Base-by-base conservation (phyloP, 179 eudicot genomes). In the Spergularia azorica region DNA sequence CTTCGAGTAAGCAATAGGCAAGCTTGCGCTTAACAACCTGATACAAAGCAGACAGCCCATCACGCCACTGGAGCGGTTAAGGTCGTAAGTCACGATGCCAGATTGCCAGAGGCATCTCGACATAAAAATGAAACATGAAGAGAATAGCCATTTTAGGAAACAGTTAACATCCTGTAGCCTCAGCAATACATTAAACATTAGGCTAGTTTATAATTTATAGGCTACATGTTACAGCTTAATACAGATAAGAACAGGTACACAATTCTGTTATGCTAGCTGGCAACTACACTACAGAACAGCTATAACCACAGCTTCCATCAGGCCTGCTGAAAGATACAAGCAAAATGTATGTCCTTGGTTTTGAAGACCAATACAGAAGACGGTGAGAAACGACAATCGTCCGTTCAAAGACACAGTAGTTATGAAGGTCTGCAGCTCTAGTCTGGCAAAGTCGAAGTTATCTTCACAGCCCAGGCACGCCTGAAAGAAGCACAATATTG, bases 401-500 rank as follows among this genome's bases (percentile, higher is more conserved):
- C 52, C 79, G 5, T 69, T 2, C 36, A 55, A 9, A 68, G 10
- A 17, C 16, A 36, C 10, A 26, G 26, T 64, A 6, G 9, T 43
- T 18, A 32, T 39, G 15, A 36, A 56, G 46, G 56, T 36, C 51
- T 61, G n/a, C 14, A 21, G 63, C 14, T 39, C 38, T 57, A 10
- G 20, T 51, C 62, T 41, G 3, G n/a, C 48, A 16, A 36, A 51
- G 36, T 26, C 48, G n/a, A 43, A n/a, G 69, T 38, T 38, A 50
- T 51, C 50, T 26, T 61, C 17, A 21, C 58, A 21, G 46, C 71
- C 51, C 61, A 20, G 9, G 18, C 17, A 68, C 17, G 67, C 70
- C 79, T 77, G 80, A 39, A 46, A 51, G n/a, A 39, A 62, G 67
- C 39, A 62, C 72, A 50, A n/a, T 14, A 21, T n/a, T 8, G 73